phyloP scores from a whole-genome alignment of 768 basidiomycete species.

The Cystoderma amianthinum region DNA sequence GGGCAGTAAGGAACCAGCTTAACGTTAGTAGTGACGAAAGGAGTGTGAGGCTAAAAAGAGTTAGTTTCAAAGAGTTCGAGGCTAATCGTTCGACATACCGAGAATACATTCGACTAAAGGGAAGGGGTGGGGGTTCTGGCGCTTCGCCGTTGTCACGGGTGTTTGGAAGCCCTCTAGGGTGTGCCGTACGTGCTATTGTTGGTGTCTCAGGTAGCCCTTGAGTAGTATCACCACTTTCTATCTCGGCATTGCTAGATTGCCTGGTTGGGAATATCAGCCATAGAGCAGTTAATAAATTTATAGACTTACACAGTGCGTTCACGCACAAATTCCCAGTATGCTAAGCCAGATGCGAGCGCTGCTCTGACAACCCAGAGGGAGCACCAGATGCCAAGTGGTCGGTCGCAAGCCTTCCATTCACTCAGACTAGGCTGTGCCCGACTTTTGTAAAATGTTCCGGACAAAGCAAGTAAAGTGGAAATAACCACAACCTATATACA shows the following conservation, averaged over 20 bases:
- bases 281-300: neutral
- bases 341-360: slow-evolving; percentile 36
- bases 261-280: neutral
- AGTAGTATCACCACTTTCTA: neutral
- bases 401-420: slow-evolving; percentile 59
- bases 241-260: neutral
- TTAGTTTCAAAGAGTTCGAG: slow-evolving; percentile 15
- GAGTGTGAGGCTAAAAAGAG: slow-evolving; percentile 43
- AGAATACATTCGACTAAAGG: slow-evolving; percentile 23
- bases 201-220: neutral
- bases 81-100: slow-evolving; percentile 23
- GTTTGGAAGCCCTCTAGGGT: neutral
- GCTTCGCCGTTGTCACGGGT: too few relatives aligned
- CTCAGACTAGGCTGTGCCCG: slow-evolving; percentile 28
- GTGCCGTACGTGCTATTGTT: neutral
- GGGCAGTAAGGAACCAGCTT: slow-evolving; percentile 78
- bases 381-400: slow-evolving; percentile 64
- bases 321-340: slow-evolving; percentile 51
- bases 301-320: slow-evolving; percentile 20
- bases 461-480: slow-evolving; percentile 40
- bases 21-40: slow-evolving; percentile 66
- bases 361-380: slow-evolving; percentile 56
- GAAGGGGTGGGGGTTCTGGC: slow-evolving; percentile 5
- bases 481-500: slow-evolving; percentile 40
- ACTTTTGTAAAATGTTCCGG: slow-evolving; percentile 37